These are phyloP conservation scores for Benincasa hispida DNA, from an alignment of 306 rosid species.

Conservation along the genomic window DNA sequence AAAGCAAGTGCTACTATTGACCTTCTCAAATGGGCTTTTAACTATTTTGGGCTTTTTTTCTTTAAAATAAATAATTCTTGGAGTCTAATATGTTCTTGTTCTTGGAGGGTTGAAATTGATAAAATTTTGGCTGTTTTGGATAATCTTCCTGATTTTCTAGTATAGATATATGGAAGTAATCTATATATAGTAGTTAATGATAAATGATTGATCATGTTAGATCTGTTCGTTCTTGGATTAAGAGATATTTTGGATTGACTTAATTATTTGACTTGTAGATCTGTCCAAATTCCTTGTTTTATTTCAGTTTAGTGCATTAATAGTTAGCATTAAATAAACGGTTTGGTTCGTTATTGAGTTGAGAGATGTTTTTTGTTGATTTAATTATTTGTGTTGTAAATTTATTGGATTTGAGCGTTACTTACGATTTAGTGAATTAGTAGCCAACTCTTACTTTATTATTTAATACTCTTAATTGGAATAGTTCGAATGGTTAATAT, in stretches of 20 bases:
- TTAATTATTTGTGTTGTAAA: too few species aligned
- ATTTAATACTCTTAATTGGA: not conserved
- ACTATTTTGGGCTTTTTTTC: not conserved
- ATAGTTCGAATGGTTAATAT: not conserved
- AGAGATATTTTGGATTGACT: not conserved
- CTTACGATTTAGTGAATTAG: not conserved
- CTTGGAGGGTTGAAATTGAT: not conserved
- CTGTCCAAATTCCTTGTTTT: not conserved
- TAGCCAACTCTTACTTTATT: not conserved
- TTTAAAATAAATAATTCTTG: too few species aligned
- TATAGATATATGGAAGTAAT: not conserved
- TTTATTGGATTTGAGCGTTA: not conserved
- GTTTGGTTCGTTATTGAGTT: not conserved
- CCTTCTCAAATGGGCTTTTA: constrained; percentile 1
- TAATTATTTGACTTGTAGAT: not conserved
- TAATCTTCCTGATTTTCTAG: not conserved
- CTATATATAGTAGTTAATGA: not conserved
- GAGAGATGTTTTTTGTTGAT: too few species aligned
- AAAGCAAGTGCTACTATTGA: not conserved
- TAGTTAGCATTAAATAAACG: not conserved
- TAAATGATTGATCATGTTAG: not conserved
- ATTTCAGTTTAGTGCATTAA: not conserved
- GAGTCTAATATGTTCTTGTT: not conserved
- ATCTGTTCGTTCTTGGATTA: not conserved
- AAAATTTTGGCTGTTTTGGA: not conserved